These are phyloP conservation scores for Pinus taeda DNA, from an alignment of 75 land plant genomes.

Conservation along the genomic window DNA sequence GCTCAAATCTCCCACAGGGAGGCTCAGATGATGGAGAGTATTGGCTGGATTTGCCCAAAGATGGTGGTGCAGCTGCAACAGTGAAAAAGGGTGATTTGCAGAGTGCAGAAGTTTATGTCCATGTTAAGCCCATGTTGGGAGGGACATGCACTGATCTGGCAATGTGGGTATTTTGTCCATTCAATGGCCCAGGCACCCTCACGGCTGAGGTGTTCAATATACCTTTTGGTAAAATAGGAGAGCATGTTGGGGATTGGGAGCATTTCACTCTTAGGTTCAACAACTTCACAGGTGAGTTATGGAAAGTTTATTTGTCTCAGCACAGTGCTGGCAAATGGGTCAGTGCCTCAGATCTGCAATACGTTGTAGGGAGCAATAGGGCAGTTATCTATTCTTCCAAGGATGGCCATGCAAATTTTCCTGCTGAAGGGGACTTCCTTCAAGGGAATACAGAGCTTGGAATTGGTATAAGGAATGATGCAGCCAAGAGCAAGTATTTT, in stretches of 20 bases:
- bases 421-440: conserved; percentile 32
- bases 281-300: conserved; percentile 36
- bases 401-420: conserved; percentile 34
- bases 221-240: conserved; percentile 25
- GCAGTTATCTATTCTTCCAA: conserved; percentile 28
- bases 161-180: conserved; percentile 37
- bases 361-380: conserved; percentile 17
- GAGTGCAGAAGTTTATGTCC: conserved; percentile 24
- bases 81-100: conserved; percentile 24
- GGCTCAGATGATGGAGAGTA: conserved; percentile 29
- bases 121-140: conserved; percentile 35
- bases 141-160: conserved; percentile 34
- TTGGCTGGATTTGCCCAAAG: conserved; percentile 37
- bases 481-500: conserved; percentile 19
- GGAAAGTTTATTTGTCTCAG: conserved; percentile 31
- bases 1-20: conserved; percentile 36
- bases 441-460: conserved; percentile 38
- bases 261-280: conserved; percentile 34
- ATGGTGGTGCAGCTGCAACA: conserved; percentile 17
- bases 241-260: conserved; percentile 46
- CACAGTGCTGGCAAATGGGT: conserved; percentile 38
- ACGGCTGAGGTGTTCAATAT: conserved; percentile 21
- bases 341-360: conserved; percentile 30
- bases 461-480: conserved; percentile 36
- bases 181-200: conserved; percentile 33